Conservation (phyloP, 495 filamentous ascomycete species). For the Tuber umbilicatum region DNA sequence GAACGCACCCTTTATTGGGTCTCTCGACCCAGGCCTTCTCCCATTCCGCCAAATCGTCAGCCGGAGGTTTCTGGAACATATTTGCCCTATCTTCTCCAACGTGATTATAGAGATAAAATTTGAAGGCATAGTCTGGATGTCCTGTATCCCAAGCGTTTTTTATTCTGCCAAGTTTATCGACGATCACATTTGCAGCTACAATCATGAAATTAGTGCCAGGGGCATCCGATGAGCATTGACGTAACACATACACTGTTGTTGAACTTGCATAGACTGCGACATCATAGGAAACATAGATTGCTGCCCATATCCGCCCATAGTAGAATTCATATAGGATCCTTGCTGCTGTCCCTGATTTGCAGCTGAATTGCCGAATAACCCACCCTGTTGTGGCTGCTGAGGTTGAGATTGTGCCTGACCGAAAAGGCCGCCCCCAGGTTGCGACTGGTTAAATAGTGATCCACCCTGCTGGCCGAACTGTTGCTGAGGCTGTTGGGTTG, state of each 20-base stretch:
- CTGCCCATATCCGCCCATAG: background rate
- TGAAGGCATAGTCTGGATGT: constrained; percentile 67
- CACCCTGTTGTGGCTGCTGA: constrained; percentile 22
- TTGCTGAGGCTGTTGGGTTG: constrained; percentile 44
- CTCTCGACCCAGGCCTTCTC: constrained; percentile 84
- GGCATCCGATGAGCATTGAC: background rate
- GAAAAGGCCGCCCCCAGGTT: constrained; percentile 33
- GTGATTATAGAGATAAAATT: constrained; percentile 89
- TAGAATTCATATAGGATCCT: constrained; percentile 4
- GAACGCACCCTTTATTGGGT: constrained; percentile 69
- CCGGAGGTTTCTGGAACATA: constrained; percentile 68
- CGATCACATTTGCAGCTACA: constrained; percentile 68
- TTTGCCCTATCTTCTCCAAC: constrained; percentile 71
- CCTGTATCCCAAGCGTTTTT: constrained; percentile 76
- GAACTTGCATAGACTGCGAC: background rate
- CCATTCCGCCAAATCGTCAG: constrained; percentile 80
- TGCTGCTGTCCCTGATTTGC: constrained; percentile 23
- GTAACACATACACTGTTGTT: constrained; percentile 21
- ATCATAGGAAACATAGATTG: constrained; percentile 1
- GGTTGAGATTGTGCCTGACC: constrained; percentile 23
- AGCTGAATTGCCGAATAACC: constrained; percentile 19
- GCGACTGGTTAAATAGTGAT: constrained; percentile 32
- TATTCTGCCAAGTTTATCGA: constrained; percentile 74
- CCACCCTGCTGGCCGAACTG: constrained; percentile 43
- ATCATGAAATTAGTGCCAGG: background rate